Evolutionary conservation across 768 basidiomycete genomes (phyloP), one percentile per base, ranked within the genome.

Genomic region (Psilocybe subaeruginosa): DNA sequence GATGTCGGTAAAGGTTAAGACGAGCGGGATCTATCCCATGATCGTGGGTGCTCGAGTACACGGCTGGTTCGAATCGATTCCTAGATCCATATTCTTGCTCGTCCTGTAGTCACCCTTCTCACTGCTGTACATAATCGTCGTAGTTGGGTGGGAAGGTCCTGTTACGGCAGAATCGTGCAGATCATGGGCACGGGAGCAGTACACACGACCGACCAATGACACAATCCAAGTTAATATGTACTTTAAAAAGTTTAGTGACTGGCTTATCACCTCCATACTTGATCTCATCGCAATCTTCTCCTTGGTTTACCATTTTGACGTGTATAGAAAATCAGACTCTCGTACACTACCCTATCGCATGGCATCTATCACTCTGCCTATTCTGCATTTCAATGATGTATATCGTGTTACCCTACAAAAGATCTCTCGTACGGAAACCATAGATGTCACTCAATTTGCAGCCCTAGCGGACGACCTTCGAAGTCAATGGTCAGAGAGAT

Each of bases 371-470:
- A 41, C 57, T 43, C 67, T 83, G 12, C 64, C 73, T 5, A 81
- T 92, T 56, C 61, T 88, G 3, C 91, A 92, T 65, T 93, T 87
- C 79, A 92, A 92, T 75, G 91, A 93, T 69, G 90, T 88, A 23
- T 97, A 96, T 74, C 86, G 92, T 23, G 90, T 94, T 35, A 78
- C 82, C 4, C 86, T 88, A 8, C 93, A 95, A 72, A 92, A 90
- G 70, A 67, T 89, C 29, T 76, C 77, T 0, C 74, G 83, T 1
- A 31, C 83, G 1, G 85, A 85, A 49, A 90, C 88, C n/a, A 90
- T 96, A 67, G 90, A 92, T 72, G 92, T 93, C 27, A 88, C 91
- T 9, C 93, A 95, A 72, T 96, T 95, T 73, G 85, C 85, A n/a
- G 83, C 86, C 8, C 78, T 91, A 37, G 74, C 95, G 27, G 79